phyloP scores from a whole-genome alignment of 2,329 filamentous ascomycete genomes.

The Celoporthe dispersa region DNA sequence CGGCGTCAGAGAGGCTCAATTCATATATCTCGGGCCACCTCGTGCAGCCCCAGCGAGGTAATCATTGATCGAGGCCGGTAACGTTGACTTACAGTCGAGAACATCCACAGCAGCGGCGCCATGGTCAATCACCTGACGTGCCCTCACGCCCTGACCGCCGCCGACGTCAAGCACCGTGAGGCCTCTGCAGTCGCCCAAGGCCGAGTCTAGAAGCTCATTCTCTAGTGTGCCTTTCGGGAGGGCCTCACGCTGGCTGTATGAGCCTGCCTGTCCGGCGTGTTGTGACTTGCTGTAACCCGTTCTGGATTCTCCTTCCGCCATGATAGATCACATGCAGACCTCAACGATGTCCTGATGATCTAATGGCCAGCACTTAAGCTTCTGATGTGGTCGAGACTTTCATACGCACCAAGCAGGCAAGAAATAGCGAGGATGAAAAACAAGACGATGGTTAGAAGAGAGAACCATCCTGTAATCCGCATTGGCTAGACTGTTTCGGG shows the following conservation, averaged over 20 bases:
- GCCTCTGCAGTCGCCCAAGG: conserved; percentile 35
- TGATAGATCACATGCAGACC: neutral
- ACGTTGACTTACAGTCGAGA: conserved; percentile 32
- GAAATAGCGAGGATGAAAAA: neutral
- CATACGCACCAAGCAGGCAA: neutral
- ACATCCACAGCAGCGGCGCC: conserved; percentile 37
- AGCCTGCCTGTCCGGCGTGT: conserved; percentile 17
- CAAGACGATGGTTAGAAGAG: neutral
- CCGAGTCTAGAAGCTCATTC: conserved; percentile 24
- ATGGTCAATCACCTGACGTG: conserved; percentile 34
- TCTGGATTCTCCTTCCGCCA: neutral
- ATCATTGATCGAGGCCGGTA: neutral
- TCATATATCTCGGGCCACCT: neutral
- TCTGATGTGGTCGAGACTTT: neutral
- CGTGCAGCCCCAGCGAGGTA: neutral
- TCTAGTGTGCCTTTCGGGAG: conserved; percentile 13
- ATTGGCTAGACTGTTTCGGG: neutral
- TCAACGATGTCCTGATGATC: neutral
- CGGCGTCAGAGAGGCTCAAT: neutral
- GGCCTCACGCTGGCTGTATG: conserved; percentile 14
- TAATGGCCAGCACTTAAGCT: neutral
- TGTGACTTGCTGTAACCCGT: conserved; percentile 24
- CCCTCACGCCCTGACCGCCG: conserved; percentile 38
- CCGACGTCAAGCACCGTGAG: conserved; percentile 39
- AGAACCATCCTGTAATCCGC: neutral